These are phyloP conservation scores for Blastobotrys mokoenaii DNA, from an alignment of 805 yeast species.

Conservation along the genomic window DNA sequence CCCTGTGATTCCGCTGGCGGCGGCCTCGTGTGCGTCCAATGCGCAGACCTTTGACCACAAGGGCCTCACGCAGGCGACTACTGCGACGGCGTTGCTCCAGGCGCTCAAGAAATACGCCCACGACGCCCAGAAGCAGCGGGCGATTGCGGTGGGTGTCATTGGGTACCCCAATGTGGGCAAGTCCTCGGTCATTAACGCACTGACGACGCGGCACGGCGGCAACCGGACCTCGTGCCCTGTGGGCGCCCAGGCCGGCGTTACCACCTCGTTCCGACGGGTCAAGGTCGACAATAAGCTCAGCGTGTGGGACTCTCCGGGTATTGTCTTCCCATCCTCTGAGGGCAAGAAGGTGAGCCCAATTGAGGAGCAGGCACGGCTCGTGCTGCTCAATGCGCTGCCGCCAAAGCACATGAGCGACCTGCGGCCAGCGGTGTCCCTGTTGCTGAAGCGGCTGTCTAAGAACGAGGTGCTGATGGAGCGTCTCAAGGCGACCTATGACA, in stretches of 20 bases:
- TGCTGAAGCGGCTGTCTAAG: slow-evolving; percentile 68
- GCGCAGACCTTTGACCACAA: slow-evolving; percentile 59
- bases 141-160: slow-evolving; percentile 88
- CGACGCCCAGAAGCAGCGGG: slow-evolving; percentile 76
- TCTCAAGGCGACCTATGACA: slow-evolving; percentile 60
- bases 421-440: slow-evolving; percentile 64
- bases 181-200: slow-evolving; percentile 86
- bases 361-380: slow-evolving; percentile 81
- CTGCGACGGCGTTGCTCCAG: slow-evolving; percentile 67
- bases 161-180: slow-evolving; percentile 98
- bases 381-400: slow-evolving; percentile 81
- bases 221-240: slow-evolving; percentile 76
- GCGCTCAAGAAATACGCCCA: slow-evolving; percentile 80
- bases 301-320: slow-evolving; percentile 93
- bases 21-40: slow-evolving; percentile 60
- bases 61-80: slow-evolving; percentile 57
- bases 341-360: slow-evolving; percentile 29
- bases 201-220: slow-evolving; percentile 61
- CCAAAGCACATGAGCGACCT: slow-evolving; percentile 83
- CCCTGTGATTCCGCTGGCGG: slow-evolving; percentile 87
- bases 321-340: slow-evolving; percentile 65
- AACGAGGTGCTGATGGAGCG: slow-evolving; percentile 57
- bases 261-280: slow-evolving; percentile 84
- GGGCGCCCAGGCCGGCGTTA: slow-evolving; percentile 96
- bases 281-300: slow-evolving; percentile 85